phyloP scores from a whole-genome alignment of 352 stramenopile genomes.

The Globisporangium yorkense region DNA sequence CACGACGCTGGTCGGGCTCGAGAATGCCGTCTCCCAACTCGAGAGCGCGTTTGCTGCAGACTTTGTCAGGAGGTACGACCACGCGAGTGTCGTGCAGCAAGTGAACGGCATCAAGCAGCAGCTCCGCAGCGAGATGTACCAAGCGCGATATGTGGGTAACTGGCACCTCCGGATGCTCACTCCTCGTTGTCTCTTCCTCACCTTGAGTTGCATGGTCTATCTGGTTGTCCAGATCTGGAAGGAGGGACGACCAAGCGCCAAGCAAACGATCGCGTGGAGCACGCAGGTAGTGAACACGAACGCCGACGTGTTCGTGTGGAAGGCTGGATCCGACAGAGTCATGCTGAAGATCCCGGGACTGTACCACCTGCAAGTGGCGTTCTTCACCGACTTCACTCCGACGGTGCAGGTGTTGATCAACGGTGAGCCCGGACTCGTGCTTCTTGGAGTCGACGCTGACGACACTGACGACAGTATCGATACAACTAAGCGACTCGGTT shows the following conservation, averaged over 20 bases:
- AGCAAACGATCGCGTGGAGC: conserved; percentile 59
- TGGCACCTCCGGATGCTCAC: too few species aligned
- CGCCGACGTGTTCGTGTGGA: conserved; percentile 63
- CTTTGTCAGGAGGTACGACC: conserved; percentile 22
- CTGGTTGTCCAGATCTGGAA: conserved; percentile 57
- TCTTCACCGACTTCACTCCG: conserved; percentile 58
- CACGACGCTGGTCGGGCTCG: conserved; percentile 18
- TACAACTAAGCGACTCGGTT: not conserved
- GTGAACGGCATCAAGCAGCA: conserved; percentile 40
- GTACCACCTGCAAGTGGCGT: conserved; percentile 62
- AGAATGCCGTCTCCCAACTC: conserved; percentile 14
- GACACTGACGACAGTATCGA: not conserved
- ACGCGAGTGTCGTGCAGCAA: conserved; percentile 28
- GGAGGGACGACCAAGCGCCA: conserved; percentile 31
- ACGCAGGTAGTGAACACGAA: conserved; percentile 69
- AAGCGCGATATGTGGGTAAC: conserved; percentile 59
- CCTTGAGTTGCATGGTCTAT: not conserved
- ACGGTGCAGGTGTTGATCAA: conserved; percentile 57
- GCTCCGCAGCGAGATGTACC: conserved; percentile 63
- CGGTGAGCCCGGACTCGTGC: conserved; percentile 37
- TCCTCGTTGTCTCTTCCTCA: too few species aligned
- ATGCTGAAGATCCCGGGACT: conserved; percentile 49
- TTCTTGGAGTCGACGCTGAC: conserved; percentile 1
- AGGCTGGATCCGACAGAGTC: conserved; percentile 39
- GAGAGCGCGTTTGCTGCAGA: conserved; percentile 13